These are phyloP conservation scores for Trichoderma virens DNA, from an alignment of 495 filamentous ascomycete genomes.

Conservation along the genomic window DNA sequence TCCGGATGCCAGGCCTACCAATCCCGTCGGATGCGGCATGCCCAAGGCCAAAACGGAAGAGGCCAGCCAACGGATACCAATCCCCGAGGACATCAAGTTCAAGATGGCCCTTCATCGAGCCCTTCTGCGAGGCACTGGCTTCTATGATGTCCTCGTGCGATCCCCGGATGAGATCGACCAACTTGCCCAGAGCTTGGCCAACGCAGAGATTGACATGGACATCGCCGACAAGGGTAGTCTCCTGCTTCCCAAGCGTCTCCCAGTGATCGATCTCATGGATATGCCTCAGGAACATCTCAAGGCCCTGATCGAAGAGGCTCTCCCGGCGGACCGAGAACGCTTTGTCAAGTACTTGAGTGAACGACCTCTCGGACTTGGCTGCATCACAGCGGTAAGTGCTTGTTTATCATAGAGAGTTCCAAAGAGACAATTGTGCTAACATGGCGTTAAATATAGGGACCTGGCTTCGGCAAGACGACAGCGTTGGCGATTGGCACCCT, in stretches of 20 bases:
- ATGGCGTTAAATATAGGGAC: neutral
- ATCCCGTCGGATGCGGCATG: neutral
- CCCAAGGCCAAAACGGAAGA: neutral
- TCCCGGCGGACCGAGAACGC: conserved; percentile 7
- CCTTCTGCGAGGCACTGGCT: conserved; percentile 9
- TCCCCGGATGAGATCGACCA: neutral
- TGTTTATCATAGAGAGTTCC: neutral
- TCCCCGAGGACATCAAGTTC: neutral
- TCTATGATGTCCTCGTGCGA: neutral
- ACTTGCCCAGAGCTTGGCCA: neutral
- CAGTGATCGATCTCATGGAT: conserved; percentile 2
- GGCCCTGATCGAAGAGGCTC: neutral
- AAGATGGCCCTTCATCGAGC: conserved; percentile 10
- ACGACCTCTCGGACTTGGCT: neutral
- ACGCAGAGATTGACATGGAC: neutral
- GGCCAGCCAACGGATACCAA: neutral
- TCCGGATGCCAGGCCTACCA: neutral
- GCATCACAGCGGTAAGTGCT: conserved; percentile 11
- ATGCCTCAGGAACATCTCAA: neutral
- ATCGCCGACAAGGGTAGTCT: neutral
- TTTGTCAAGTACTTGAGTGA: conserved; percentile 2
- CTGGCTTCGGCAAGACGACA: conserved; percentile 14
- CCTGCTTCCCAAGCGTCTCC: neutral
- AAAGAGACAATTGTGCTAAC: conserved; percentile 1
- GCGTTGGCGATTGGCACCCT: neutral